Conservation (phyloP, 2,329 filamentous ascomycete species). For the Phaeosphaeriaceae sp. region DNA sequence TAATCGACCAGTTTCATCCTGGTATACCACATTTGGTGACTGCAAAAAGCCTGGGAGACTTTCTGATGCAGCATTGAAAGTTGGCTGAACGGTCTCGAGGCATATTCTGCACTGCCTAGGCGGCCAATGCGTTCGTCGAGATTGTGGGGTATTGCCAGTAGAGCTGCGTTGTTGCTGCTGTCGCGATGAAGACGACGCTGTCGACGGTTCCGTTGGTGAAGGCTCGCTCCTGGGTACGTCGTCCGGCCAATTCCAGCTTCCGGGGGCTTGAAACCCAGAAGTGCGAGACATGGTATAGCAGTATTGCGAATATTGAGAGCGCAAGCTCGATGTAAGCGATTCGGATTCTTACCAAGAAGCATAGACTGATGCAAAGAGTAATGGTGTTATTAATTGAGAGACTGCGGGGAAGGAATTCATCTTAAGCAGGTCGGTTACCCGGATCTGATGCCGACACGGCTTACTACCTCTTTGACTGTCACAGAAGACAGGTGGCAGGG, state of each 20-base stretch:
- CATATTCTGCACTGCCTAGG: constrained; percentile 88
- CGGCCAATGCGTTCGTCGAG: constrained; percentile 61
- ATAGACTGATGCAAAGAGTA: constrained; percentile 21
- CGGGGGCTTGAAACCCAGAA: constrained; percentile 48
- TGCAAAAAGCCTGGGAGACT: constrained; percentile 64
- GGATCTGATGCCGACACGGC: constrained; percentile 27
- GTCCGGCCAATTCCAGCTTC: constrained; percentile 55
- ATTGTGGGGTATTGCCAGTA: constrained; percentile 18
- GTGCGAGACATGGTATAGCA: constrained; percentile 50
- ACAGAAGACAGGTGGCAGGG: constrained; percentile 40
- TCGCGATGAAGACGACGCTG: constrained; percentile 20
- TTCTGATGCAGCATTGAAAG: constrained; percentile 62
- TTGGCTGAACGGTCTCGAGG: constrained; percentile 72
- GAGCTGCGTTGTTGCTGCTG: constrained; percentile 23
- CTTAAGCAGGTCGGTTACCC: constrained; percentile 24
- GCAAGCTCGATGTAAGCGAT: constrained; percentile 19
- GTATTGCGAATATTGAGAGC: background rate
- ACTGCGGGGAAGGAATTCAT: constrained; percentile 27
- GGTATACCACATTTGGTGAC: constrained; percentile 69
- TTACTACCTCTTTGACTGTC: constrained; percentile 18
- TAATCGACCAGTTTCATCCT: constrained; percentile 76
- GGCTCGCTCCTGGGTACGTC: constrained; percentile 48
- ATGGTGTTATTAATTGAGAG: constrained; percentile 27
- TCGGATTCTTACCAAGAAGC: constrained; percentile 31
- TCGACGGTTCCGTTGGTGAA: constrained; percentile 13